Percentiles rank a stretch among this genome's conserved stretches.
These are phyloP conservation scores for Diaporthe aspalathi DNA, from an alignment of 2,329 filamentous ascomycete species.

Conservation along the genomic window DNA sequence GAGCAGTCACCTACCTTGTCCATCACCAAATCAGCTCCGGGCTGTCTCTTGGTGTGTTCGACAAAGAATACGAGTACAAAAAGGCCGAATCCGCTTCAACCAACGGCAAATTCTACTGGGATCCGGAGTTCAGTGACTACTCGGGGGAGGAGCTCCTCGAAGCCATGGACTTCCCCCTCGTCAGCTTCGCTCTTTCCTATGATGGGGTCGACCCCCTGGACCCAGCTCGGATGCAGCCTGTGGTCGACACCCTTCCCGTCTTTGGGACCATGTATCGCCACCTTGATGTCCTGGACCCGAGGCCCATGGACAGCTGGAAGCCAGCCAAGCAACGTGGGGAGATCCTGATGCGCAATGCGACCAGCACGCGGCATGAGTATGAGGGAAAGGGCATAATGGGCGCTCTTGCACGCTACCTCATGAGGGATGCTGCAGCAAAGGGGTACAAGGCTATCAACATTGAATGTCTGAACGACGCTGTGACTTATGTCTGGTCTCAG, in stretches of 20 bases:
- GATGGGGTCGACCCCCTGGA: constrained; percentile 43
- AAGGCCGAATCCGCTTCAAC: constrained; percentile 41
- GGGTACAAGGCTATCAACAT: constrained; percentile 47
- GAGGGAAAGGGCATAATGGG: constrained; percentile 45
- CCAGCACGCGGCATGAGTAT: constrained; percentile 45
- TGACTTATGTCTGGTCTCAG: constrained; percentile 44
- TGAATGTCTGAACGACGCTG: constrained; percentile 42
- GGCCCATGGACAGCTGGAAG: constrained; percentile 40
- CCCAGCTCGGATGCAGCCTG: constrained; percentile 23
- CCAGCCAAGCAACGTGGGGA: constrained; percentile 43
- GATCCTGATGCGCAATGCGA: constrained; percentile 45
- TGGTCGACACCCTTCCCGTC: constrained; percentile 14
- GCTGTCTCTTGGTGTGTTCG: constrained; percentile 43
- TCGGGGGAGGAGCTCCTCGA: constrained; percentile 43
- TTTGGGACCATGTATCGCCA: constrained; percentile 23
- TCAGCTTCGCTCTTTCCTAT: constrained; percentile 46
- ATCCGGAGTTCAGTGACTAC: constrained; percentile 32
- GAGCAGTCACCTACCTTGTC: constrained; percentile 38
- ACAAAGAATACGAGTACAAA: constrained; percentile 43
- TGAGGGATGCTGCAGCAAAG: constrained; percentile 40
- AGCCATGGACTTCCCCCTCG: constrained; percentile 49
- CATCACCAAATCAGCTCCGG: constrained; percentile 41
- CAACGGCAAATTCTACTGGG: constrained; percentile 47
- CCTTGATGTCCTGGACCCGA: constrained; percentile 44
- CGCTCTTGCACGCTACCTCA: constrained; percentile 42